Conservation (phyloP, 768 basidiomycete species). For the Agaricus subrufescens region DNA sequence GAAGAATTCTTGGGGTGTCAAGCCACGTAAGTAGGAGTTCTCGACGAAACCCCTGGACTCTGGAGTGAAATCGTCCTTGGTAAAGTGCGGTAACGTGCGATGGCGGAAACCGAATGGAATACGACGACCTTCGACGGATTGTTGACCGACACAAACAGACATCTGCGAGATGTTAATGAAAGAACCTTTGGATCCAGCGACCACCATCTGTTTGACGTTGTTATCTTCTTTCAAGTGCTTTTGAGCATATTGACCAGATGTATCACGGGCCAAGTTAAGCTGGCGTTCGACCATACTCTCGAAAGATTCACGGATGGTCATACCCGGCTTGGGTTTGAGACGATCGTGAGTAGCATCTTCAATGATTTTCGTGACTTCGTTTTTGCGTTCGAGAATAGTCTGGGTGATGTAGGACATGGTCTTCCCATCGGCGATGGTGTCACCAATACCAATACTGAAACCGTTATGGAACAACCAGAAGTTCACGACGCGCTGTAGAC, state of each 20-base stretch:
- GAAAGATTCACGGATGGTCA: slow-evolving; percentile 99
- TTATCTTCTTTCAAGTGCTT: slow-evolving; percentile 97
- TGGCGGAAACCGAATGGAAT: slow-evolving; percentile 98
- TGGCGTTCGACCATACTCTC: slow-evolving; percentile 89
- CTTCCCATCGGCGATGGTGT: slow-evolving; percentile 88
- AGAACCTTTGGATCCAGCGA: slow-evolving; percentile 96
- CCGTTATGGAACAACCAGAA: slow-evolving; percentile 99
- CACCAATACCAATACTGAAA: slow-evolving; percentile 98
- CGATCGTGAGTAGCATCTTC: slow-evolving; percentile 80
- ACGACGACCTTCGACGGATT: slow-evolving; percentile 95
- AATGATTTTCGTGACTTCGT: slow-evolving; percentile 73
- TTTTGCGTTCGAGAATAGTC: slow-evolving; percentile 78
- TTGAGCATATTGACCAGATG: slow-evolving; percentile 94
- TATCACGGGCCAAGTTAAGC: slow-evolving; percentile 93
- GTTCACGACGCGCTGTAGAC: slow-evolving; percentile 93
- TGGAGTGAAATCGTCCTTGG: slow-evolving; percentile 97
- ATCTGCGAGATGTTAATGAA: slow-evolving; percentile 99
- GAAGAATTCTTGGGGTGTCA: slow-evolving; percentile 98
- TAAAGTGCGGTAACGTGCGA: slow-evolving; percentile 94
- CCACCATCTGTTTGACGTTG: slow-evolving; percentile 99
- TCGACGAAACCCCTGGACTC: slow-evolving; percentile 98
- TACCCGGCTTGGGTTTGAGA: slow-evolving; percentile 89
- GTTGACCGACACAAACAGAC: slow-evolving; percentile 99
- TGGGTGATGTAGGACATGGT: slow-evolving; percentile 87
- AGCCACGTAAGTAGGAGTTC: slow-evolving; percentile 93